A percentile compares a stretch with the other conserved stretches of the same genome.
These are phyloP conservation scores for Amphibolis antarctica DNA, from an alignment of 106 monocot genomes.

Conservation along the genomic window DNA sequence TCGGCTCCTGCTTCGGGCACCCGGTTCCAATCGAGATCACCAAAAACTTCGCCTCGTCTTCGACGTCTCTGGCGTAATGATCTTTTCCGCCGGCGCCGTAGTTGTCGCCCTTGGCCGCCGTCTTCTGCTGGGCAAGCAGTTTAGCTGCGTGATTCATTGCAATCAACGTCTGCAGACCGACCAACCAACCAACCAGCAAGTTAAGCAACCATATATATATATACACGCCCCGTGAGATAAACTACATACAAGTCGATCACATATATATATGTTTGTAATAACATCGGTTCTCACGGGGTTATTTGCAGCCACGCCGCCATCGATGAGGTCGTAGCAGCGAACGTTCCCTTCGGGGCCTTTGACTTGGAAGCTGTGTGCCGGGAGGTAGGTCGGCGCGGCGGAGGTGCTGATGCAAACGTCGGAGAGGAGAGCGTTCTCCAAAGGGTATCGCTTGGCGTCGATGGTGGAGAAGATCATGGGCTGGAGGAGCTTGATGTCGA, in stretches of 20 bases:
- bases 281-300: conserved; percentile 3
- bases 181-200: background rate
- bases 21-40: conserved; percentile 32
- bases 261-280: background rate
- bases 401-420: conserved; percentile 17
- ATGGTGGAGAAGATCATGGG: conserved; percentile 9
- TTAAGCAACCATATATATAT: background rate
- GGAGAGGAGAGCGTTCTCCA: conserved; percentile 7
- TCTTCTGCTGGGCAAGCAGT: no score
- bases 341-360: background rate
- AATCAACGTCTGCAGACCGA: conserved; percentile 9
- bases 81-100: no score
- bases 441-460: conserved; percentile 2
- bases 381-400: conserved; percentile 17
- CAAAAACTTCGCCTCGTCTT: conserved; percentile 25
- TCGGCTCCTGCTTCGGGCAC: conserved; percentile 13
- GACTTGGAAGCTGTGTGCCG: conserved; percentile 7
- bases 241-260: background rate
- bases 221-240: background rate
- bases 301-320: conserved; percentile 19
- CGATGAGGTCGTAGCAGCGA: conserved; percentile 12
- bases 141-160: conserved; percentile 15
- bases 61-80: no score
- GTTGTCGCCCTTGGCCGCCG: conserved; percentile 5
- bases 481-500: conserved; percentile 12